phyloP scores from a whole-genome alignment of 1,284 basidiomycete species.

The Sporisorium reilianum region DNA sequence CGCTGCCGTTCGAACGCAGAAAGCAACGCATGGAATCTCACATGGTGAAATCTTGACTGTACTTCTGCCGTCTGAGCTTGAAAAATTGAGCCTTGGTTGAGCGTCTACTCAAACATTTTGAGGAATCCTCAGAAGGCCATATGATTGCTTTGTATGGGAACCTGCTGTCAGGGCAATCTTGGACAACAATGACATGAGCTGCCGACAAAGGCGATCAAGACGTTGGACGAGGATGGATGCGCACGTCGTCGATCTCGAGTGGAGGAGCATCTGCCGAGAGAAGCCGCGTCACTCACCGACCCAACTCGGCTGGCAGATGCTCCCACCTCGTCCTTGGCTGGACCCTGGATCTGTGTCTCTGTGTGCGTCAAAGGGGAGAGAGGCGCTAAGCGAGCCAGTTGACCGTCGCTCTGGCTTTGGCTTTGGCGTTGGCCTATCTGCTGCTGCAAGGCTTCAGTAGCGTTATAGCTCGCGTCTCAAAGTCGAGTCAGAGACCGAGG shows the following conservation, averaged over 20 bases:
- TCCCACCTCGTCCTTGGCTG: not conserved
- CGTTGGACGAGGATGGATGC: not conserved
- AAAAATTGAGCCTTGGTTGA: not conserved
- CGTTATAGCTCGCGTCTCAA: slow-evolving; percentile 1
- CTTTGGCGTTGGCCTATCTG: not conserved
- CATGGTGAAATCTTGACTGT: not conserved
- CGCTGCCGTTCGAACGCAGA: slow-evolving; percentile 2
- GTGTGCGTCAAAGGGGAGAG: no score
- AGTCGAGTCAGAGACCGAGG: not conserved
- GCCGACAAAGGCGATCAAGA: slow-evolving; percentile 3
- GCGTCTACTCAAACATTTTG: not conserved
- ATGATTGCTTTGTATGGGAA: not conserved
- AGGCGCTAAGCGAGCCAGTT: slow-evolving; percentile 8
- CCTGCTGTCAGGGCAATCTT: not conserved
- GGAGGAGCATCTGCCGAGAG: not conserved
- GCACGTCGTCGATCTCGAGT: slow-evolving; percentile 3
- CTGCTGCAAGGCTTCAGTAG: not conserved
- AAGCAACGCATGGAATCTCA: slow-evolving; percentile 3
- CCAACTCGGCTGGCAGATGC: not conserved
- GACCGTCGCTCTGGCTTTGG: not conserved
- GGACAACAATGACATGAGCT: not conserved
- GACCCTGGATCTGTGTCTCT: slow-evolving; percentile 9
- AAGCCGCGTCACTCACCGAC: slow-evolving; percentile 10
- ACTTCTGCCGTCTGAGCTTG: slow-evolving; percentile 6
- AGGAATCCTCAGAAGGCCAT: no score